Evolutionary conservation across 768 basidiomycete species (phyloP).

Genomic region (Russula ochroleuca): DNA sequence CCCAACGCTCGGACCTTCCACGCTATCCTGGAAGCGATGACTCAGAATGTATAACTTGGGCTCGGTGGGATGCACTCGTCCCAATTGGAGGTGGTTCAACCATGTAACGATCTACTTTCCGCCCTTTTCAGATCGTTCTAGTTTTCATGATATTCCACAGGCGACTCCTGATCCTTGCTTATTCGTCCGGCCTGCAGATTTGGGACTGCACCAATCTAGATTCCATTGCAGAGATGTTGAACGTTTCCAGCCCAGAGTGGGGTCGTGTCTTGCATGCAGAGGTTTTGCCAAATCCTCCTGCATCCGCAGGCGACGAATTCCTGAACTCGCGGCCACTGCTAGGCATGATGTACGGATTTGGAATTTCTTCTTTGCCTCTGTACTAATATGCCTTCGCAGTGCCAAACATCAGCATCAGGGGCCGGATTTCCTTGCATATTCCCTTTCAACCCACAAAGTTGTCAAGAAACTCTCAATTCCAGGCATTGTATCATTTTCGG

Average conservation of each 20-base stretch:
- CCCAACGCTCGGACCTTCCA: conserved; percentile 22
- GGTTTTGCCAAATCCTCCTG: conserved; percentile 38
- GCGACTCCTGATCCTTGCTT: conserved; percentile 51
- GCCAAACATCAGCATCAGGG: conserved; percentile 26
- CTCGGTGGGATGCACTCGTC: conserved; percentile 41
- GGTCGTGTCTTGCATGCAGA: conserved; percentile 39
- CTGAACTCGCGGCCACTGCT: conserved; percentile 36
- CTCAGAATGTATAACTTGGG: conserved; percentile 42
- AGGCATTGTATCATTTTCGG: conserved; percentile 44
- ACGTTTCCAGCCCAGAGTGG: conserved; percentile 41
- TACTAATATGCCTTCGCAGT: conserved; percentile 19
- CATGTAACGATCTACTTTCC: conserved; percentile 22
- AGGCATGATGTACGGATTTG: conserved; percentile 35
- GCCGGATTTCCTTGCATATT: conserved; percentile 42
- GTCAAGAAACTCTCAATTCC: conserved; percentile 46
- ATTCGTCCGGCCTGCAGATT: conserved; percentile 49
- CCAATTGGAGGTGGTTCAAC: conserved; percentile 17
- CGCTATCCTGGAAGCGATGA: conserved; percentile 33
- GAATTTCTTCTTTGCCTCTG: conserved; percentile 9
- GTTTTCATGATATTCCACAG: conserved; percentile 30
- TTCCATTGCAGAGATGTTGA: conserved; percentile 50
- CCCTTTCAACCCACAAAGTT: conserved; percentile 46
- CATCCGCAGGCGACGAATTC: conserved; percentile 32
- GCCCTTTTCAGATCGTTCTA: conserved; percentile 1
- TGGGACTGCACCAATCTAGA: conserved; percentile 59